A percentile compares a stretch with the other conserved stretches of the same genome.
phyloP scores from a whole-genome alignment of 164 flowering plant genomes.

The Cinnamomum chago region DNA sequence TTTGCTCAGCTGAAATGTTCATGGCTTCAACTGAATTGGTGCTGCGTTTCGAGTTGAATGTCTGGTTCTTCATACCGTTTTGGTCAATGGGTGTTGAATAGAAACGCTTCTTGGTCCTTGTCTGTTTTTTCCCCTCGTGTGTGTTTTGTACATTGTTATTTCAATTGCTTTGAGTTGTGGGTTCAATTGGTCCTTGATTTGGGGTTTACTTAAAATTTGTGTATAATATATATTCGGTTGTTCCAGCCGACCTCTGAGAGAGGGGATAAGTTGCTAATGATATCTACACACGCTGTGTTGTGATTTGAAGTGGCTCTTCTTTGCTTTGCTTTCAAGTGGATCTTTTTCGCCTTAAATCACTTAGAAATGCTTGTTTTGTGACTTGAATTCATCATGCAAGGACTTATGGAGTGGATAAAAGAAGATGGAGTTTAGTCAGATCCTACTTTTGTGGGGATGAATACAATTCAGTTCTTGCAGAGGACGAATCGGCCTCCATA shows the following conservation, averaged over 20 bases:
- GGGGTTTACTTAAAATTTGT: too few relatives aligned
- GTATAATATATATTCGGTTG: too few relatives aligned
- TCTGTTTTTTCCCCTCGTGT: background rate
- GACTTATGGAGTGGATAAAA: constrained; percentile 37
- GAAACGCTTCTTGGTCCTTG: background rate
- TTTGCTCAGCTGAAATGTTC: too few relatives aligned
- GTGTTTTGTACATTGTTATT: too few relatives aligned
- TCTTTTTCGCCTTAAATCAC: too few relatives aligned
- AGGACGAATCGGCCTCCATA: constrained; percentile 62
- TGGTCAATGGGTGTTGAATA: background rate
- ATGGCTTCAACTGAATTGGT: too few relatives aligned
- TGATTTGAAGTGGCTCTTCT: too few relatives aligned
- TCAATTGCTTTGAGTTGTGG: background rate
- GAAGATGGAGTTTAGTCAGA: constrained; percentile 61
- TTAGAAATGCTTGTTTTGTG: too few relatives aligned
- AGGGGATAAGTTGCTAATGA: background rate
- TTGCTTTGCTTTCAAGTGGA: too few relatives aligned
- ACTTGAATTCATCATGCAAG: constrained; percentile 27
- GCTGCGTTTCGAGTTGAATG: too few relatives aligned
- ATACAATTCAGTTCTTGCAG: constrained; percentile 56
- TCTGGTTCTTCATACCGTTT: background rate
- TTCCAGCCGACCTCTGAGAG: too few relatives aligned
- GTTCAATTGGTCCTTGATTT: background rate
- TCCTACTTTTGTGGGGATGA: constrained; percentile 79
- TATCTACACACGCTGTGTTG: background rate